These are phyloP conservation scores for Onygenales sp. DNA, from an alignment of 2,329 filamentous ascomycete species.

Conservation along the genomic window DNA sequence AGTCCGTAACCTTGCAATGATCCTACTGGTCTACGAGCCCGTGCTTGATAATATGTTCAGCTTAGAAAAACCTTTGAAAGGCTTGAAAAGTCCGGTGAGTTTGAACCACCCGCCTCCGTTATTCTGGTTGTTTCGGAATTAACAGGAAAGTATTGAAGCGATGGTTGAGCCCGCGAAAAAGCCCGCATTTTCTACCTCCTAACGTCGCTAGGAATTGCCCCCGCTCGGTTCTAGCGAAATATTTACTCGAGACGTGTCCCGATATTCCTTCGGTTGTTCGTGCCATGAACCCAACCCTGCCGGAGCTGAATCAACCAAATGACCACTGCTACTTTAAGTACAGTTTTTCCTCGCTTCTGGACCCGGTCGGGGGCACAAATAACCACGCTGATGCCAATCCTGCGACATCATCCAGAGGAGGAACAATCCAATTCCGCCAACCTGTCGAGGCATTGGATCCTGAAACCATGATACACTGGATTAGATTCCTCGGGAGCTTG, in stretches of 20 bases:
- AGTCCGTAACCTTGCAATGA: conserved; percentile 13
- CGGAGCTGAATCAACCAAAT: not conserved
- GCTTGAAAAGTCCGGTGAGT: conserved; percentile 4
- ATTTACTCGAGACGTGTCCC: conserved; percentile 10
- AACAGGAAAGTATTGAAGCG: not conserved
- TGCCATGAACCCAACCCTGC: conserved; percentile 8
- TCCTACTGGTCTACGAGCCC: conserved; percentile 12
- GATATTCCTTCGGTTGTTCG: conserved; percentile 8
- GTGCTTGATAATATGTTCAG: conserved; percentile 9
- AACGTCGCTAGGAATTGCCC: conserved; percentile 5
- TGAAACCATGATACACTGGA: conserved; percentile 11
- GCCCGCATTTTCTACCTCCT: conserved; percentile 9
- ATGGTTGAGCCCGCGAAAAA: conserved; percentile 5
- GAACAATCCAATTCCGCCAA: conserved; percentile 11
- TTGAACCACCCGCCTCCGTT: not conserved
- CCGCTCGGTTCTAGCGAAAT: conserved; percentile 3
- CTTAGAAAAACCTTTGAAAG: not conserved
- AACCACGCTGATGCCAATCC: not conserved
- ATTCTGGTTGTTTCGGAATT: not conserved
- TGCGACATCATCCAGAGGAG: conserved; percentile 2
- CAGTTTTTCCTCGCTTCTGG: conserved; percentile 11
- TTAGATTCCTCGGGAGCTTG: conserved; percentile 9
- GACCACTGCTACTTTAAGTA: conserved; percentile 9
- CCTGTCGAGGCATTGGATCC: conserved; percentile 9
- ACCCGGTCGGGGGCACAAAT: conserved; percentile 3